Evolutionary conservation across 1,139 yeast species (phyloP).

Genomic region (Wickerhamomyces sp.): DNA sequence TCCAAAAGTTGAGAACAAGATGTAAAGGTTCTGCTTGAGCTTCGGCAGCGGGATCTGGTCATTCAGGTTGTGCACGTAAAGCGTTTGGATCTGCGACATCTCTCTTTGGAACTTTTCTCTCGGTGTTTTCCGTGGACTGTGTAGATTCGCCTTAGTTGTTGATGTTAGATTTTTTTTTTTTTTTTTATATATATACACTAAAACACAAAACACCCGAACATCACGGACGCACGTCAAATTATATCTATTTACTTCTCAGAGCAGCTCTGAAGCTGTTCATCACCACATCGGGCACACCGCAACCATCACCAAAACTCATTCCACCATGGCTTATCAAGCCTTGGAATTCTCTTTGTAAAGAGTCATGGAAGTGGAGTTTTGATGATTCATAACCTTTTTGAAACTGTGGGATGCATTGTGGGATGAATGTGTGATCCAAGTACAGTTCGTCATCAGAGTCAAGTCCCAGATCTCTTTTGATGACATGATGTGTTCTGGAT

Average conservation of each 20-base stretch:
- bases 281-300: conserved; percentile 89
- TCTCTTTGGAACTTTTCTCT: no score
- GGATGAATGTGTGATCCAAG: conserved; percentile 30
- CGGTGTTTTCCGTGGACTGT: no score
- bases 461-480: conserved; percentile 46
- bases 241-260: conserved; percentile 4
- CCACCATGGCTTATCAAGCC: conserved; percentile 65
- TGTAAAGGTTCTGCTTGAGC: conserved; percentile 50
- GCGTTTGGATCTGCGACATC: conserved; percentile 30
- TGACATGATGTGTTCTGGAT: conserved; percentile 24
- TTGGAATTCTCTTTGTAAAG: conserved; percentile 31
- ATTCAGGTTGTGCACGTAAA: conserved; percentile 62
- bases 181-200: no score
- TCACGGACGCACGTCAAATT: no score
- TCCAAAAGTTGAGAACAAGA: conserved; percentile 64
- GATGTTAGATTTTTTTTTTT: no score
- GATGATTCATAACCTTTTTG: conserved; percentile 62
- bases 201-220: no score
- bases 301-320: conserved; percentile 74
- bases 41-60: conserved; percentile 47
- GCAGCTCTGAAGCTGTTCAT: conserved; percentile 60
- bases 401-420: conserved; percentile 76
- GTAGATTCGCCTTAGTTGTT: no score
- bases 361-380: conserved; percentile 33
- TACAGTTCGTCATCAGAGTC: conserved; percentile 30